Base-by-base conservation (phyloP, 495 filamentous ascomycete species). In the Pseudoneurospora amorphoporcata region DNA sequence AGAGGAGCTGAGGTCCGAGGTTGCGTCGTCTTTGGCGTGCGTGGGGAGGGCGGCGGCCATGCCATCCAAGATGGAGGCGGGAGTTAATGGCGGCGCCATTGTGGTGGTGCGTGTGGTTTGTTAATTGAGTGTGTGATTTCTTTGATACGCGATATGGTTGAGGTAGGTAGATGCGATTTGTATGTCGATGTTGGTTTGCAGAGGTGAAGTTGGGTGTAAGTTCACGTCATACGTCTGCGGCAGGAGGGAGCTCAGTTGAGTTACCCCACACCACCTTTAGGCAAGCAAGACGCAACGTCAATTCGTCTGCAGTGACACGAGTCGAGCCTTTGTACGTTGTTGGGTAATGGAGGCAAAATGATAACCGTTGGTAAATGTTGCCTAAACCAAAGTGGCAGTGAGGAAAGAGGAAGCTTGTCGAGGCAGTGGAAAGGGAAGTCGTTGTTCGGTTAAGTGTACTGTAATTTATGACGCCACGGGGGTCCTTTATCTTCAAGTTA, bases 1-100 rank as follows among this genome's bases (percentile, higher is more conserved):
- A 3, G 92, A 85, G 77, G 88, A 91, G 75, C 90, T 92, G 71
- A 98, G 82, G 72, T 90, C 86, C 14, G 86, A 87, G 6, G 86
- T 79, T 78, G 87, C 78, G 80, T 83, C 80, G 77, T 78, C 77
- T 76, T 82, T 79, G 53, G 79, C 68, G 83, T 89, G 79, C 78
- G 86, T 84, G 38, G 87, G 83, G 69, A 88, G 77, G 61, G 87
- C 89, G 19, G 86, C 81, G 58, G 87, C 85, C 87, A 92, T 92
- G 74, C 77, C 78, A 72, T 83, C 80, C 16, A 88, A 80, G 74
- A 87, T 79, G 43, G 81, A 77, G 69, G 80, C 80, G 53, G 82
- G 77, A 76, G 80, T 79, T 47, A 87, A 77, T 2, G 83, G 79
- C 2, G 73, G 8, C 8, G 70, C 23, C 78, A 80, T 80, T 17